phyloP scores from a whole-genome alignment of 192 early-diverging fungal genomes.

The Funneliformis mosseae region DNA sequence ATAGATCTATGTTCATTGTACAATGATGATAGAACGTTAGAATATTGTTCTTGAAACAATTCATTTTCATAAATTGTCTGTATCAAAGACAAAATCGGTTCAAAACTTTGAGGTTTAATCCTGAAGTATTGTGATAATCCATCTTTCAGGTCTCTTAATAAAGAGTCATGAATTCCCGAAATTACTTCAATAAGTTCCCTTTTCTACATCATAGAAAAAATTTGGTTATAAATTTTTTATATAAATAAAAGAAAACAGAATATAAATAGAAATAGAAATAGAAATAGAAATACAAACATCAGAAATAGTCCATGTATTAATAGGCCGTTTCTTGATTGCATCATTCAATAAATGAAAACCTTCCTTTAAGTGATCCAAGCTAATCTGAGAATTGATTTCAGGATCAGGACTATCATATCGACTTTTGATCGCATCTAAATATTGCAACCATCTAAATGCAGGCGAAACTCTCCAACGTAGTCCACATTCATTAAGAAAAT shows the following conservation, averaged over 20 bases:
- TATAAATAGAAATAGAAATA: neutral
- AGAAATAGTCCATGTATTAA: conserved; percentile 56
- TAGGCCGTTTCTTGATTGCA: conserved; percentile 49
- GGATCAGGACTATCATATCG: conserved; percentile 46
- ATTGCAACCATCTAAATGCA: conserved; percentile 53
- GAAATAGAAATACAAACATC: conserved; percentile 45
- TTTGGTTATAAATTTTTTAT: neutral
- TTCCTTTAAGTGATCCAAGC: conserved; percentile 43
- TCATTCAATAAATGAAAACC: conserved; percentile 43
- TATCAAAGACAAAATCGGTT: conserved; percentile 17
- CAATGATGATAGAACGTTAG: conserved; percentile 14
- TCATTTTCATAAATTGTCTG: conserved; percentile 22
- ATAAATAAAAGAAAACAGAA: neutral
- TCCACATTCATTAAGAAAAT: conserved; percentile 67
- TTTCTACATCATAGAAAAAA: conserved; percentile 5
- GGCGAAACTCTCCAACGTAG: conserved; percentile 68
- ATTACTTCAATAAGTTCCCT: conserved; percentile 29
- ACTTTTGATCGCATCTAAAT: conserved; percentile 50
- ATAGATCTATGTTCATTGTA: conserved; percentile 13
- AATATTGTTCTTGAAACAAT: conserved; percentile 5
- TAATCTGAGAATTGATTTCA: conserved; percentile 26
- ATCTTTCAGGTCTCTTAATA: conserved; percentile 1
- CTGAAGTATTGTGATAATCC: conserved; percentile 12
- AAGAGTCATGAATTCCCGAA: conserved; percentile 17
- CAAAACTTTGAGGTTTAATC: conserved; percentile 17